A percentile compares a stretch with the other conserved stretches of the same genome.
These are phyloP conservation scores for Liquidambar formosana DNA, from an alignment of 164 flowering plant genomes.

Conservation along the genomic window DNA sequence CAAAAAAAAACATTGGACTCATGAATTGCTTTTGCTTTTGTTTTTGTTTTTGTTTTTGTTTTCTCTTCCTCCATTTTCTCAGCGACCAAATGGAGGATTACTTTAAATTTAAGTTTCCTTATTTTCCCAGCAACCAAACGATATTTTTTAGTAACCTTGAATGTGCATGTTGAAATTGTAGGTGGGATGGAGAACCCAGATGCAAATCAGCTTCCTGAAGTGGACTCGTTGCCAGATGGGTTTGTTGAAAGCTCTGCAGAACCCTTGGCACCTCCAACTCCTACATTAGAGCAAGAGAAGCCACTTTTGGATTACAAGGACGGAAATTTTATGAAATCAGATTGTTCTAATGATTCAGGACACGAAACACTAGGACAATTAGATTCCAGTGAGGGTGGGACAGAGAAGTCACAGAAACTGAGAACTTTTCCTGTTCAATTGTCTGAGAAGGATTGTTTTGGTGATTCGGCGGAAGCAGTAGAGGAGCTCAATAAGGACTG, in stretches of 20 bases:
- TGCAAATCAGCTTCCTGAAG: constrained; percentile 73
- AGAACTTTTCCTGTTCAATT: constrained; percentile 52
- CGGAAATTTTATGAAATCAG: constrained; percentile 16
- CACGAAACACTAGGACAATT: constrained; percentile 9
- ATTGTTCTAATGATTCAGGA: constrained; percentile 16
- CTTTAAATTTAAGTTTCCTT: too few relatives aligned
- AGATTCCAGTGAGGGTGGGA: constrained; percentile 10
- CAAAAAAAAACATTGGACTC: too few relatives aligned
- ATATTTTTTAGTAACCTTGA: neutral
- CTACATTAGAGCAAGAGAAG: constrained; percentile 40
- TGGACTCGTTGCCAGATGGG: constrained; percentile 74
- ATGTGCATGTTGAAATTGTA: neutral
- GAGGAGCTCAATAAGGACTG: constrained; percentile 7
- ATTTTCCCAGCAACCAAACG: neutral
- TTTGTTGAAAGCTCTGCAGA: constrained; percentile 68
- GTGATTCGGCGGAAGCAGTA: constrained; percentile 18
- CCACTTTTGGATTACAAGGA: constrained; percentile 36
- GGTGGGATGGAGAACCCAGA: constrained; percentile 51
- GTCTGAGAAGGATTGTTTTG: constrained; percentile 37
- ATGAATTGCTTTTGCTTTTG: too few relatives aligned
- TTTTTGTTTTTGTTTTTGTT: too few relatives aligned
- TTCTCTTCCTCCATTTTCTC: too few relatives aligned
- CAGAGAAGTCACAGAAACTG: constrained; percentile 33
- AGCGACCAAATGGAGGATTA: too few relatives aligned
- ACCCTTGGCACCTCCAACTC: constrained; percentile 33